These are phyloP conservation scores for Diplodia corticola DNA, from an alignment of 2,329 filamentous ascomycete genomes.

Conservation along the genomic window DNA sequence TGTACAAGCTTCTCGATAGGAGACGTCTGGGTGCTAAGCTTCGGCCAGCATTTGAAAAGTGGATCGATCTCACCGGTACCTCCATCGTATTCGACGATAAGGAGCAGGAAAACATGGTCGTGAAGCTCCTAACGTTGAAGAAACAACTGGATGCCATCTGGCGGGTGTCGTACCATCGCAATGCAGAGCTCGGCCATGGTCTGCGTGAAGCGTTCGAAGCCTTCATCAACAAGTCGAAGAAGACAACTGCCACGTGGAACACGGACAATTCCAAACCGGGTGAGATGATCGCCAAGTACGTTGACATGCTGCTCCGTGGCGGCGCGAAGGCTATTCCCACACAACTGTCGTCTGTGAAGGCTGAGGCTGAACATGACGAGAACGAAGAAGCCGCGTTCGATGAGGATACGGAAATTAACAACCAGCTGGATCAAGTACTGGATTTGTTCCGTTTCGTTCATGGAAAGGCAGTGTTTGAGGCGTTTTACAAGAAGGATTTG, in stretches of 20 bases:
- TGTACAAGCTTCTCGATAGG: conserved; percentile 76
- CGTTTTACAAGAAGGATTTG: conserved; percentile 98
- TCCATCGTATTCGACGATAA: conserved; percentile 78
- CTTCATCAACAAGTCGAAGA: conserved; percentile 88
- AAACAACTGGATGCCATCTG: conserved; percentile 75
- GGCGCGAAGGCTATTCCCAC: conserved; percentile 81
- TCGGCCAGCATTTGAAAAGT: conserved; percentile 71
- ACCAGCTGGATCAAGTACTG: conserved; percentile 86
- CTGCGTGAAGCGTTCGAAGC: conserved; percentile 82
- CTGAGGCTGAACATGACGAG: conserved; percentile 61
- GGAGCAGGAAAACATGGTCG: conserved; percentile 80
- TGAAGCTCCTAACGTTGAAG: conserved; percentile 78
- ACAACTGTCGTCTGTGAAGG: conserved; percentile 61
- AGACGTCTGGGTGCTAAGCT: conserved; percentile 70
- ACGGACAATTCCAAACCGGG: conserved; percentile 91
- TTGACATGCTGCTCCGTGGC: conserved; percentile 83
- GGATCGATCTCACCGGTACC: conserved; percentile 74
- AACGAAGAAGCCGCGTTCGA: conserved; percentile 68
- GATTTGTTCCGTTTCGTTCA: conserved; percentile 97
- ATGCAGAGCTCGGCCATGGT: conserved; percentile 74
- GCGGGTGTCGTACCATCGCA: conserved; percentile 71
- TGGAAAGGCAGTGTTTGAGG: conserved; percentile 96
- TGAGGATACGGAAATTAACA: conserved; percentile 88
- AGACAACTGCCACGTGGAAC: conserved; percentile 68
- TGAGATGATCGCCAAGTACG: conserved; percentile 98